phyloP scores from a whole-genome alignment of 2,329 filamentous ascomycete species.

The Alternaria alternata region DNA sequence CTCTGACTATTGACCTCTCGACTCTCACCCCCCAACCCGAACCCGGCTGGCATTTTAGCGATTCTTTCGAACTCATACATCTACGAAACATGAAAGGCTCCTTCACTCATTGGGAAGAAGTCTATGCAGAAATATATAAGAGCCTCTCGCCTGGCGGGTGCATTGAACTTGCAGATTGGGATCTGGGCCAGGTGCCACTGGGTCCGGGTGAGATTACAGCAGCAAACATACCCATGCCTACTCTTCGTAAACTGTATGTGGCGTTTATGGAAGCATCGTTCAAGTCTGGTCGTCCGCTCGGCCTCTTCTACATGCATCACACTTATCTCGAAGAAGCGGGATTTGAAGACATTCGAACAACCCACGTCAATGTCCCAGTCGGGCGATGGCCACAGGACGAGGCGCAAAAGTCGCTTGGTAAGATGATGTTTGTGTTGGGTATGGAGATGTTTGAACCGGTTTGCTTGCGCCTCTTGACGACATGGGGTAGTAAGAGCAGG shows the following conservation, averaged over 20 bases:
- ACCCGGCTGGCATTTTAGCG: slow-evolving; percentile 57
- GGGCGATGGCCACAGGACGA: slow-evolving; percentile 45
- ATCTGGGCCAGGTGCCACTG: slow-evolving; percentile 35
- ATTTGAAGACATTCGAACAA: slow-evolving; percentile 54
- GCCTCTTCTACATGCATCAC: slow-evolving; percentile 54
- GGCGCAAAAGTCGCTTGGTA: slow-evolving; percentile 44
- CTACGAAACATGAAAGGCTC: slow-evolving; percentile 58
- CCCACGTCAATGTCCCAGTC: slow-evolving; percentile 50
- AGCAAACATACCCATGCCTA: slow-evolving; percentile 27
- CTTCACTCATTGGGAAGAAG: slow-evolving; percentile 56
- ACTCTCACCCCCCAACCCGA: slow-evolving; percentile 30
- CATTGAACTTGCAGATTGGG: slow-evolving; percentile 57
- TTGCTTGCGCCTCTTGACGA: slow-evolving; percentile 40
- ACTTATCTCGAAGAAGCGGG: slow-evolving; percentile 53
- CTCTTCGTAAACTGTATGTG: slow-evolving; percentile 38
- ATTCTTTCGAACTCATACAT: slow-evolving; percentile 60
- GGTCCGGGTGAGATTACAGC: slow-evolving; percentile 2
- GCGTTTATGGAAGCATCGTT: slow-evolving; percentile 50
- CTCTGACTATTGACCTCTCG: slow-evolving; percentile 33
- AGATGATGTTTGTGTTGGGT: slow-evolving; percentile 44
- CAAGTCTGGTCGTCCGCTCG: slow-evolving; percentile 52
- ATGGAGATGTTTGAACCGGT: slow-evolving; percentile 46
- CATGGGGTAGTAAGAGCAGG: slow-evolving; percentile 35
- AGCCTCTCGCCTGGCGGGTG: slow-evolving; percentile 57
- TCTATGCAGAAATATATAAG: slow-evolving; percentile 57